phyloP scores from a whole-genome alignment of 495 filamentous ascomycete species.

The Terfezia boudieri region DNA sequence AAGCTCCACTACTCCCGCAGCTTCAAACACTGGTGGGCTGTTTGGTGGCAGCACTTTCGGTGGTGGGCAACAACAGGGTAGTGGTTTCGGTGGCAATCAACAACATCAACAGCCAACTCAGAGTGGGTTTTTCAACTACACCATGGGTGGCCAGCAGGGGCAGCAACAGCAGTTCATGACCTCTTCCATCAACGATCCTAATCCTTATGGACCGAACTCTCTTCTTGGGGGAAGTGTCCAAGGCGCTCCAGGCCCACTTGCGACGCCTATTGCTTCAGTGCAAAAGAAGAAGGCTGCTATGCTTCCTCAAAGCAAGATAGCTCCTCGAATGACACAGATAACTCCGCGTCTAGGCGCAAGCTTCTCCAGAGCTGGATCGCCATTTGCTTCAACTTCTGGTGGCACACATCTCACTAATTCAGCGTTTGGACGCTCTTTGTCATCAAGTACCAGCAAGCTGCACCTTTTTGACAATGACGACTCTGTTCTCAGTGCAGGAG shows the following conservation, averaged over 20 bases:
- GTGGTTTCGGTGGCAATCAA: slow-evolving; percentile 6
- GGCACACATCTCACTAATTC: slow-evolving; percentile 7
- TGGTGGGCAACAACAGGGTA: not conserved
- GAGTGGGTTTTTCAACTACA: not conserved
- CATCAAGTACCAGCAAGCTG: slow-evolving; percentile 39
- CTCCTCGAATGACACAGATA: slow-evolving; percentile 50
- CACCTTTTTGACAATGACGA: slow-evolving; percentile 43
- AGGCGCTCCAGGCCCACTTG: slow-evolving; percentile 14
- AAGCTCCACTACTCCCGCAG: not conserved
- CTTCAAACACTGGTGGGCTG: not conserved
- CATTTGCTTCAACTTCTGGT: slow-evolving; percentile 12
- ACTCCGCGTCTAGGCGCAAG: slow-evolving; percentile 47
- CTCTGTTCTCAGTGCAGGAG: slow-evolving; percentile 66
- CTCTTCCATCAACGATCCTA: slow-evolving; percentile 50
- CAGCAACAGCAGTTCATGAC: slow-evolving; percentile 40
- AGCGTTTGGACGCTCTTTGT: slow-evolving; percentile 18
- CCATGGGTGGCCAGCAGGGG: slow-evolving; percentile 19
- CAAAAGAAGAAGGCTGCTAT: slow-evolving; percentile 46
- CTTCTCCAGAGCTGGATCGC: slow-evolving; percentile 20
- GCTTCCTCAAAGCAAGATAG: slow-evolving; percentile 73
- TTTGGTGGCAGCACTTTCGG: slow-evolving; percentile 21
- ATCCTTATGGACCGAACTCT: slow-evolving; percentile 64
- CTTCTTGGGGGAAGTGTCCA: slow-evolving; percentile 23
- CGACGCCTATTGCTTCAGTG: slow-evolving; percentile 41
- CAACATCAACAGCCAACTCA: slow-evolving; percentile 18